Base-by-base conservation (phyloP, 2,329 filamentous ascomycete species). In the Aaosphaeria pasadenensis region DNA sequence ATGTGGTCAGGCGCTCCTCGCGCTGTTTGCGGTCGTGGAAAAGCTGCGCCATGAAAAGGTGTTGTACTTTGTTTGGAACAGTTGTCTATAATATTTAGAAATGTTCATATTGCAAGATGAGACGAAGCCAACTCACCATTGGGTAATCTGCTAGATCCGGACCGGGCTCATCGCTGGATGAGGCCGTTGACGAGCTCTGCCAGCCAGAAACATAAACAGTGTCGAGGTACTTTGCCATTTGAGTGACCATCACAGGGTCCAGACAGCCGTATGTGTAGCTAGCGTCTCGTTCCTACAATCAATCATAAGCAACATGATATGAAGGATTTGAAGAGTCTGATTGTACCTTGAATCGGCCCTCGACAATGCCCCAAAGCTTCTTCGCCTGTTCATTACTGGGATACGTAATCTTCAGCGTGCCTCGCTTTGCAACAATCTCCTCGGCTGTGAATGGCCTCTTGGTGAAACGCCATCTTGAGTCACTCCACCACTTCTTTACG, bases 1-100 rank as follows among this genome's bases (percentile, higher is more conserved):
- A 83, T 6, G 81, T 85, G 55, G 83, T 87, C 45, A 97, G 76
- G 50, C 94, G 90, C 74, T 97, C 94, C 73, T 97, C 91, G 57
- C 94, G 87, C 76, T 99, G 94, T 77, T 99, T 99, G 67, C 94
- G 89, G 81, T 99, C 94, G 77, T 99, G 94, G 87, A 99, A 99
- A 48, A 97, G 85, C 76, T 99, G 94, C 11, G 94, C 92, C 84
- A 95, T 91, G 84, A 95, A 99, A 45, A 99, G 84, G 70, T 99
- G 94, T 67, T 89, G 84, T 57, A 99, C 94, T 76, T 99, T 99
- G 80, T 97, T 96, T 45, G 94, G 94, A 24, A 99, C 94, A 39
- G 94, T 99, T 58, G 94, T 96, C 89, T 94, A 53, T 39, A 6
- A n/a, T 6, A 3, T 28, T 63, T 17, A 62, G 61, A 30, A 9